Evolutionary conservation across 2,329 filamentous ascomycete species (phyloP), one percentile per base, ranked within the genome.

Genomic region (Fusarium fujikuroi): DNA sequence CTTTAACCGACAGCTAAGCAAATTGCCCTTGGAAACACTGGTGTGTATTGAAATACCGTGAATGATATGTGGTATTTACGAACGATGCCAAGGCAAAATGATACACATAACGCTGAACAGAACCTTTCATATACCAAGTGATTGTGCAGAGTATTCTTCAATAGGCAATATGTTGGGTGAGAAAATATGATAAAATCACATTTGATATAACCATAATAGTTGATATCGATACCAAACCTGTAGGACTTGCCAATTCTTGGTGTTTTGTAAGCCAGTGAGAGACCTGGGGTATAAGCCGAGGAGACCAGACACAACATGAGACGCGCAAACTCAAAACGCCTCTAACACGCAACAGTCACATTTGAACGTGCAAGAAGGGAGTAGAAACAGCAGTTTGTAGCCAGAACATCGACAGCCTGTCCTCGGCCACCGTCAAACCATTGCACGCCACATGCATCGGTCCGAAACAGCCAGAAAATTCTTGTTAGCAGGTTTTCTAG

Each of bases 391-490:
- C 21, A 40, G 28, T 60, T 53, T n/a, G 36, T 16, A 25, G 40
- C 46, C 23, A 42, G 43, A 54, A 25, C 19, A 19, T 30, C n/a
- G 60, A 43, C 32, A 19, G 15, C 12, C 30, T 30, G 25, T 18
- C 23, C 18, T 14, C 32, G 14, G 21, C n/a, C 23, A 34, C 30
- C 9, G 18, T 53, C 40, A 34, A 67, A 47, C 28, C 32, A 42
- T 53, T 62, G 25, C 10, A 54, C 43, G 28, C 36, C 42, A 49
- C 58, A 40, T 44, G 34, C 40, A 50, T 68, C 65, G 63, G 64
- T 49, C 65, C 65, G 65, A 68, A 68, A 49, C 23, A 43, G 25
- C 11, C 32, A 68, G 53, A 68, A 63, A 68, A 62, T 43, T 69
- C 42, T 50, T 42, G 34, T 42, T 63, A 49, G 47, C 47, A 68